These are phyloP conservation scores for Coriolopsis trogii DNA, from an alignment of 1,284 basidiomycete species.

Conservation along the genomic window DNA sequence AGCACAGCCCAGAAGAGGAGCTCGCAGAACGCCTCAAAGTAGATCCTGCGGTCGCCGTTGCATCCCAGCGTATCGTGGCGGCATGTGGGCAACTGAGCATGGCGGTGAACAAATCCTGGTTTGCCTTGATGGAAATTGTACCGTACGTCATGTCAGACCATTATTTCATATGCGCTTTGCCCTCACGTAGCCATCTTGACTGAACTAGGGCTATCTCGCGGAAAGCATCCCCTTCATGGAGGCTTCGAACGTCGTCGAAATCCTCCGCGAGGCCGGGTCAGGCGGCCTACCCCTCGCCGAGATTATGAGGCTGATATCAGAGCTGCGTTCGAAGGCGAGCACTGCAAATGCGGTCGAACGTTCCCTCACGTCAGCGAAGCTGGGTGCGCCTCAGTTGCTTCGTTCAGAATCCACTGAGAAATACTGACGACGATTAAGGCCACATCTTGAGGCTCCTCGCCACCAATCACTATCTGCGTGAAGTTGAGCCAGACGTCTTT, in stretches of 20 bases:
- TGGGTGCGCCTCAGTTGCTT: background rate
- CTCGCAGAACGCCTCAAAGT: slow-evolving; percentile 52
- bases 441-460: slow-evolving; percentile 34
- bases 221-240: slow-evolving; percentile 11
- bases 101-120: slow-evolving; percentile 47
- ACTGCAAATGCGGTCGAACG: slow-evolving; percentile 12
- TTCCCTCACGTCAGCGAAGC: slow-evolving; percentile 1
- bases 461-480: slow-evolving; percentile 32
- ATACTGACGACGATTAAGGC: slow-evolving; percentile 15
- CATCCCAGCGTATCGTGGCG: slow-evolving; percentile 60
- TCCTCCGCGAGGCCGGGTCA: slow-evolving; percentile 38
- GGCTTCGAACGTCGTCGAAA: slow-evolving; percentile 29
- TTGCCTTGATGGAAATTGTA: slow-evolving; percentile 14
- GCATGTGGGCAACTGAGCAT: slow-evolving; percentile 62
- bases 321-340: slow-evolving; percentile 18
- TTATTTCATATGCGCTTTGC: background rate
- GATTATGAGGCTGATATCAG: slow-evolving; percentile 12
- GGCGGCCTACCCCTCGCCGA: slow-evolving; percentile 32
- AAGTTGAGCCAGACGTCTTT: slow-evolving; percentile 35
- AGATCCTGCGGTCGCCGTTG: slow-evolving; percentile 54
- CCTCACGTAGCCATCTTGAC: background rate
- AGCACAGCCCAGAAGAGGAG: slow-evolving; percentile 8
- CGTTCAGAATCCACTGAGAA: slow-evolving; percentile 1
- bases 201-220: slow-evolving; percentile 6
- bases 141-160: slow-evolving; percentile 9